Conservation (phyloP, 2,329 filamentous ascomycete genomes). For the Alternaria sp. region DNA sequence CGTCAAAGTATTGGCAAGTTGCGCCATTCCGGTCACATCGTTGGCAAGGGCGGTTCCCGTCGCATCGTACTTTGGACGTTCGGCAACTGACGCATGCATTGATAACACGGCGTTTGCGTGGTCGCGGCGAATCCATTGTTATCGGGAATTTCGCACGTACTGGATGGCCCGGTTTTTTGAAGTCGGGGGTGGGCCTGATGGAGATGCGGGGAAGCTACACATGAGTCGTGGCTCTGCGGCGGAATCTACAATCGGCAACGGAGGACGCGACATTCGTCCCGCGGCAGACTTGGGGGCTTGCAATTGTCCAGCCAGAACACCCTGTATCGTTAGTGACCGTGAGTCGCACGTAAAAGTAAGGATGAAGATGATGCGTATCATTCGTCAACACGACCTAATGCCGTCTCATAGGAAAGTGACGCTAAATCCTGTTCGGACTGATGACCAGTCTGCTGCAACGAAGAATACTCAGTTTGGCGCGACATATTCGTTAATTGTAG, state of each 20-base stretch:
- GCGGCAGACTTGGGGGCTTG: not conserved
- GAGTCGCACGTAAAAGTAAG: not conserved
- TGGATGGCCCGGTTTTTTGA: slow-evolving; percentile 10
- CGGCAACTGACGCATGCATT: slow-evolving; percentile 41
- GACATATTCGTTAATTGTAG: slow-evolving; percentile 24
- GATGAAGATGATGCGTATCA: not conserved
- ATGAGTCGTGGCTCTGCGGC: slow-evolving; percentile 7
- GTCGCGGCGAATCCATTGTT: slow-evolving; percentile 21
- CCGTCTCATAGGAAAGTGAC: not conserved
- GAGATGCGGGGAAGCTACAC: slow-evolving; percentile 8
- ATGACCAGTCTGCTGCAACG: not conserved
- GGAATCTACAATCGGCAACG: not conserved
- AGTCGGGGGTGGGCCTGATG: slow-evolving; percentile 4
- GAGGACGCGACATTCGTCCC: not conserved
- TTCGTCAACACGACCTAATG: not conserved
- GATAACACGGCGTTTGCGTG: slow-evolving; percentile 43
- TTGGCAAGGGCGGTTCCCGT: slow-evolving; percentile 39
- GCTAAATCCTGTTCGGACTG: not conserved
- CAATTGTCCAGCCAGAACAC: not conserved
- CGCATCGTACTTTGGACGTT: slow-evolving; percentile 42
- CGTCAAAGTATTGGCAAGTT: slow-evolving; percentile 35
- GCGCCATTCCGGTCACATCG: slow-evolving; percentile 36
- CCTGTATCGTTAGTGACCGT: not conserved
- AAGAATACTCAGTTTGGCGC: slow-evolving; percentile 19
- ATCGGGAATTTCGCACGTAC: slow-evolving; percentile 21